Evolutionary conservation across 805 yeast species (phyloP).

Genomic region (Ogataea methylovora): DNA sequence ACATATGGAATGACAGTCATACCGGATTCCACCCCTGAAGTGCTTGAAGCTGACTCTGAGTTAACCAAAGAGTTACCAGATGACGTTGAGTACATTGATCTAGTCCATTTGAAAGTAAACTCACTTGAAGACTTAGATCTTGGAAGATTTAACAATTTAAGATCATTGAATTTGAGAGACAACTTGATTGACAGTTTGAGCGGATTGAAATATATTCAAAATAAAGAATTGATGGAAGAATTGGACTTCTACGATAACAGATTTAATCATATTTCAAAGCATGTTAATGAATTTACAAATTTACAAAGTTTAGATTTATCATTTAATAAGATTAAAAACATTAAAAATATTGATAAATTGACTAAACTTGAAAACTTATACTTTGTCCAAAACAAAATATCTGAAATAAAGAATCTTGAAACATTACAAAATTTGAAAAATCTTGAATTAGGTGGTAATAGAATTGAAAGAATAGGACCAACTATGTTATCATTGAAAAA

Average conservation of each 20-base stretch:
- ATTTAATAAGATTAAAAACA: conserved; percentile 81
- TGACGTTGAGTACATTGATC: conserved; percentile 55
- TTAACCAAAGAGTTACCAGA: conserved; percentile 47
- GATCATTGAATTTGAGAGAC: conserved; percentile 68
- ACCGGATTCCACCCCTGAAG: conserved; percentile 39
- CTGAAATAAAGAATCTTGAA: conserved; percentile 60
- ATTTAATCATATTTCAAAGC: conserved; percentile 76
- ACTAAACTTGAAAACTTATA: conserved; percentile 59
- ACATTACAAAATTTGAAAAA: conserved; percentile 50
- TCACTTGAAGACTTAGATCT: conserved; percentile 57
- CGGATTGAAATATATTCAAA: conserved; percentile 51
- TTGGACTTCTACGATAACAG: conserved; percentile 90
- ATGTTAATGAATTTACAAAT: conserved; percentile 49
- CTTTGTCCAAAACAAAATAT: conserved; percentile 83
- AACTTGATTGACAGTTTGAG: conserved; percentile 71
- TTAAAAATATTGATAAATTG: conserved; percentile 67
- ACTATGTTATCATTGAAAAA: conserved; percentile 46
- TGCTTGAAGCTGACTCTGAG: conserved; percentile 63
- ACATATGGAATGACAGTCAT: conserved; percentile 23
- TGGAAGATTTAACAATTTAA: conserved; percentile 47
- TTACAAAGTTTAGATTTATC: conserved; percentile 69
- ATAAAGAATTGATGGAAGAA: conserved; percentile 54
- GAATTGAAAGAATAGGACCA: conserved; percentile 48
- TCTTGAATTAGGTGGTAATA: conserved; percentile 89
- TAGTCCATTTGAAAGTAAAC: conserved; percentile 62